Base-by-base conservation (phyloP, 768 basidiomycete genomes). In the Mycena vulgaris region DNA sequence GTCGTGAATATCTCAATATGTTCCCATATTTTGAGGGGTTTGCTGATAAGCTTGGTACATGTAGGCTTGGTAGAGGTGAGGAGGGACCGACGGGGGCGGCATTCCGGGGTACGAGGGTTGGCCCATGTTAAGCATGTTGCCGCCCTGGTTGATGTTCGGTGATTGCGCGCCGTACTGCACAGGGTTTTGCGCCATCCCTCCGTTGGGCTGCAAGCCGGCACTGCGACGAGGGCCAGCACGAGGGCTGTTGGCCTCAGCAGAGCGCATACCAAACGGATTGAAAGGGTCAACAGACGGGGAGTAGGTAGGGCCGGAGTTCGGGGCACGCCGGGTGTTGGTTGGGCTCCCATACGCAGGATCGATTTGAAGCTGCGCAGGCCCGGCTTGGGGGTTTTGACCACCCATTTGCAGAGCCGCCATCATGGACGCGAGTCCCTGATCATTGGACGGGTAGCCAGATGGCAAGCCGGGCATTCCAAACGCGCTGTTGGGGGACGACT, bases 391-490 rank as follows among this genome's bases (percentile, higher is more conserved):
- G 71, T 94, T 95, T 79, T 94, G 93, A 25, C 93, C 94, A 71
- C 93, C 94, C 93, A 95, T 94, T 80, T 95, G 95, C 72, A 95
- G 82, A 21, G 95, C 92, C 35, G 94, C 95, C 94, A 96, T 95
- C 93, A 96, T 95, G 16, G 94, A 95, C 56, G 94, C 94, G 61
- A 96, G 82, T 21, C 93, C 92, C 79, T 95, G 94, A 76, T 95
- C 93, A 66, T 92, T 94, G 56, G 91, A 89, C 17, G 93, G 92
- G 76, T 95, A 94, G 31, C 93, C 93, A 10, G 92, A 89, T 16
- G 94, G 92, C 60, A 94, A 83, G 3, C 93, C 93, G 27, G 93
- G 92, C 69, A 95, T 88, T 48, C 89, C 91, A 74, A 86, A 93
- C 39, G 85, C 85, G 70, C 77, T 84, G 74, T 89, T 89, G 40